A percentile compares a stretch with the other conserved stretches of the same genome.
Evolutionary conservation across 805 yeast species (phyloP).

Genomic region (Candida adriatica): DNA sequence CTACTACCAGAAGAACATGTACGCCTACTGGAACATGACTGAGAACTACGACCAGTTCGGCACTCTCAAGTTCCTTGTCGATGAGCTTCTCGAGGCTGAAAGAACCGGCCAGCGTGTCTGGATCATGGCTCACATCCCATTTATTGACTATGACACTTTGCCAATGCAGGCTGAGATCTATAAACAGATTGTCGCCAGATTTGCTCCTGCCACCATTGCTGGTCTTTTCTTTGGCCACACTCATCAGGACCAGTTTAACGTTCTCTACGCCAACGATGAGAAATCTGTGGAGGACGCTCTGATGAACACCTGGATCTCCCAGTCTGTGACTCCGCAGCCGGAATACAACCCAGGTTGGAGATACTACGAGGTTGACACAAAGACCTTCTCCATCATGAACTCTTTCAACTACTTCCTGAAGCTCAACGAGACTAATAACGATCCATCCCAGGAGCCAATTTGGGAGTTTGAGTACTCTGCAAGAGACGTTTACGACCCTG

Average conservation of each 20-base stretch:
- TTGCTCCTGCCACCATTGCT: slow-evolving; percentile 62
- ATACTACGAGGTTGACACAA: slow-evolving; percentile 58
- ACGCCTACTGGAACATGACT: slow-evolving; percentile 44
- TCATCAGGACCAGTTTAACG: slow-evolving; percentile 60
- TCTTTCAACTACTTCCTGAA: slow-evolving; percentile 52
- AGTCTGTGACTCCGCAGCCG: slow-evolving; percentile 56
- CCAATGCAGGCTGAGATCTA: slow-evolving; percentile 56
- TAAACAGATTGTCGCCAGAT: slow-evolving; percentile 53
- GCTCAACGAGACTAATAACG: slow-evolving; percentile 49
- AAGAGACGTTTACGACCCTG: slow-evolving; percentile 47
- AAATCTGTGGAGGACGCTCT: slow-evolving; percentile 39
- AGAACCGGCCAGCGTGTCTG: slow-evolving; percentile 56
- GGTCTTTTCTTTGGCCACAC: slow-evolving; percentile 68
- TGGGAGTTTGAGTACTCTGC: slow-evolving; percentile 65
- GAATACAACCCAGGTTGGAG: slow-evolving; percentile 67
- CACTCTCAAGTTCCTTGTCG: slow-evolving; percentile 50
- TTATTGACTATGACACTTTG: slow-evolving; percentile 44
- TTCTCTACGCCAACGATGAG: slow-evolving; percentile 44
- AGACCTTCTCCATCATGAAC: slow-evolving; percentile 55
- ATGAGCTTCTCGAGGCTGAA: slow-evolving; percentile 59
- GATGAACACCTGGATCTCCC: slow-evolving; percentile 58
- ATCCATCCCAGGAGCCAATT: slow-evolving; percentile 47
- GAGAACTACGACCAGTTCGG: slow-evolving; percentile 55
- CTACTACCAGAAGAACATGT: slow-evolving; percentile 58
- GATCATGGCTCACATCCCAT: slow-evolving; percentile 66